phyloP scores from a whole-genome alignment of 371 early-diverging fungal genomes.

The Mucor racemosus region DNA sequence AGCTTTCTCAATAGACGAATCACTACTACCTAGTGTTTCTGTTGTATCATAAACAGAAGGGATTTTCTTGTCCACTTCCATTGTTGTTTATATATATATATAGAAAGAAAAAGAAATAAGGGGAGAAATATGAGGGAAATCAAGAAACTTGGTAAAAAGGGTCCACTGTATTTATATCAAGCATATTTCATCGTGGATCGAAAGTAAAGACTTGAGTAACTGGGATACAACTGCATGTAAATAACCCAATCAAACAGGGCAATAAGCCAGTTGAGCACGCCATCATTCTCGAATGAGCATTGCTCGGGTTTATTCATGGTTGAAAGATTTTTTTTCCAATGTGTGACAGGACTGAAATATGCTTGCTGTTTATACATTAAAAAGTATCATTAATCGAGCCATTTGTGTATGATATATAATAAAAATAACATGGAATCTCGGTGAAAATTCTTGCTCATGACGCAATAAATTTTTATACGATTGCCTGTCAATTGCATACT shows the following conservation, averaged over 20 bases:
- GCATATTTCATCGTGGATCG: not conserved
- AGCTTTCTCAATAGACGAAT: conserved; percentile 12
- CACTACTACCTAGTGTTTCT: conserved; percentile 5
- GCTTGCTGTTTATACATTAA: too few relatives aligned
- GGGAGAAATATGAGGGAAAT: not conserved
- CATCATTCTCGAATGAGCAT: conserved; percentile 25
- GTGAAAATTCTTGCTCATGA: not conserved
- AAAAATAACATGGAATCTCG: not conserved
- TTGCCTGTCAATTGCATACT: too few relatives aligned
- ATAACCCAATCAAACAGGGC: conserved; percentile 7
- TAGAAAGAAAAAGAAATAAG: not conserved
- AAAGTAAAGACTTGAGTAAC: not conserved
- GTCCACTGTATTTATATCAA: conserved; percentile 5
- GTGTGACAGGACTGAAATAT: not conserved
- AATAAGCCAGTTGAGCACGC: conserved; percentile 18
- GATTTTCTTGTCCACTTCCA: conserved; percentile 19
- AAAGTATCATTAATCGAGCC: not conserved
- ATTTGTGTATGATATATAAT: not conserved
- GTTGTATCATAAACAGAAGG: conserved; percentile 3
- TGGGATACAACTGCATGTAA: not conserved
- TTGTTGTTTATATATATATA: not conserved
- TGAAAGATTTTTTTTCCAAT: not conserved
- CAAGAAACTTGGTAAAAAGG: not conserved
- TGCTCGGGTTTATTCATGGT: not conserved
- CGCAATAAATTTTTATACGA: not conserved